Evolutionary conservation across 2,329 filamentous ascomycete genomes (phyloP), one percentile per base, ranked within the genome.

Genomic region (Mollisia scopiformis): DNA sequence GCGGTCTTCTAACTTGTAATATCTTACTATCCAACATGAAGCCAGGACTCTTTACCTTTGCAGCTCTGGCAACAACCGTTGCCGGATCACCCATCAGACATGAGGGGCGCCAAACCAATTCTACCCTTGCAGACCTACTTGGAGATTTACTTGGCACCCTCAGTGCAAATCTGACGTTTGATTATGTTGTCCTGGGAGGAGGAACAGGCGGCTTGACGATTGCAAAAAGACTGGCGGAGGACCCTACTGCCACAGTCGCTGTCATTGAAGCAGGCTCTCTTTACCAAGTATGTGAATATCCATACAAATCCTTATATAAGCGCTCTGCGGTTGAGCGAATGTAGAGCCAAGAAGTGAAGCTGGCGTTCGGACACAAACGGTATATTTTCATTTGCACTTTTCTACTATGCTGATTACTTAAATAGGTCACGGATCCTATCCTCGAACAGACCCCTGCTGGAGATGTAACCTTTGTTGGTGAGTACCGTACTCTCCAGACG

Each of bases 181-280:
- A 62, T 35, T 62, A 58, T 54, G 47, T 62, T 8, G 41, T 62
- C 5, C 28, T 59, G 33, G 61, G 61, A 2, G 56, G 61, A 14
- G 61, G 61, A 25, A 63, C 63, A 23, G 63, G 50, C 10, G 61
- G 63, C 6, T 35, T 64, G 2, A 58, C 59, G 4, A 56, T 66
- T 19, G 63, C 63, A 8, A 52, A 28, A 11, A 49, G 63, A 30
- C 57, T 66, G n/a, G 37, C 61, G 2, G 58, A 66, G 43, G 53
- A 63, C 25, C 7, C 54, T 2, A 21, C 25, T 7, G 21, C 57
- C 5, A 55, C 28, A 8, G 62, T 66, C 10, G 62, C 62, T 27
- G 64, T 64, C 5, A 51, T 66, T 25, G 64, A 66, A 43, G 62
- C 62, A 3, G 64, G 64, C 19, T 30, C 27, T 21, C 30, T 63